Conservation (phyloP, 164 flowering plant genomes). For the Hamamelis virginiana region DNA sequence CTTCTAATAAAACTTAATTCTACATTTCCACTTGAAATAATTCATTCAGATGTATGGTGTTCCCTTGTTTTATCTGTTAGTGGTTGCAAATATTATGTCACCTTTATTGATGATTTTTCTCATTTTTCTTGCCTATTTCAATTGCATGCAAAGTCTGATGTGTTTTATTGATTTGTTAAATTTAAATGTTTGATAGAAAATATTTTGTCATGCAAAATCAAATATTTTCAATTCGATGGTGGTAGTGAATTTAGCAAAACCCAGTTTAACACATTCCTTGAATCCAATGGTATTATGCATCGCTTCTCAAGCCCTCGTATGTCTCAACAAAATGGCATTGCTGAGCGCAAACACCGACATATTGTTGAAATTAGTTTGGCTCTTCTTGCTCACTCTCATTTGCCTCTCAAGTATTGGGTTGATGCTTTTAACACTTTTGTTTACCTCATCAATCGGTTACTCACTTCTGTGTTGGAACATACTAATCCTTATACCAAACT, state of each 20-base stretch:
- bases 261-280: not conserved
- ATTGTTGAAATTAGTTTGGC: not conserved
- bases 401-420: not conserved
- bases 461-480: not conserved
- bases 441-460: not conserved
- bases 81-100: not conserved
- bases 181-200: not conserved
- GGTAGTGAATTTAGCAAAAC: not conserved
- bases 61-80: not conserved
- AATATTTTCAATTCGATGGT: not conserved
- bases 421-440: not conserved
- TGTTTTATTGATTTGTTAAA: not conserved
- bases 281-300: not conserved
- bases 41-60: not conserved
- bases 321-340: conserved; percentile 1
- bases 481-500: not conserved
- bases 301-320: not conserved
- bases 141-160: not conserved
- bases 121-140: not conserved
- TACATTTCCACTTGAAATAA: not conserved
- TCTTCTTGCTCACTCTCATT: not conserved
- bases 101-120: conserved; percentile 1
- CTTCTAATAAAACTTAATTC: not conserved
- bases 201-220: not conserved
- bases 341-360: not conserved